Percentiles rank a stretch among this genome's conserved stretches.
Conservation (phyloP, 768 basidiomycete species). For the Naganishia vaughanmartiniae region DNA sequence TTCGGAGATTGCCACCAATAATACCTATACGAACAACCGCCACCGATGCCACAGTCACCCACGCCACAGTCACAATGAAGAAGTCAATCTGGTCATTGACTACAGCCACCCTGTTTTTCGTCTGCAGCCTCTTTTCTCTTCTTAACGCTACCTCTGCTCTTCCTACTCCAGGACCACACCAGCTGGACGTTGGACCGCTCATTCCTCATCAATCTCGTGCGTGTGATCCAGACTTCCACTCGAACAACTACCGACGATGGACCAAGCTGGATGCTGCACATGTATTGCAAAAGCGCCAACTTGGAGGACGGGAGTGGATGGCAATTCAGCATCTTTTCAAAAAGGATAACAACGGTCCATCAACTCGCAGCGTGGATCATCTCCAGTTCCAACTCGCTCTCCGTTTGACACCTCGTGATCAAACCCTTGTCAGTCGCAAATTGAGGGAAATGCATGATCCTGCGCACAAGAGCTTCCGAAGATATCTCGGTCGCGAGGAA, state of each 20-base stretch:
- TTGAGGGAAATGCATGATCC: background rate
- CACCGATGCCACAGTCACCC: no score
- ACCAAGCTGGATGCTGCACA: background rate
- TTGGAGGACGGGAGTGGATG: background rate
- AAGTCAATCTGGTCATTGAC: background rate
- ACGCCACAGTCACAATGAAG: background rate
- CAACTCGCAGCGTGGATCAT: background rate
- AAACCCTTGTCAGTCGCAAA: background rate
- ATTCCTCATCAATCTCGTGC: background rate
- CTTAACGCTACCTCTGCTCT: background rate
- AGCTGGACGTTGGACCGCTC: background rate
- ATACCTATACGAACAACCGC: no score
- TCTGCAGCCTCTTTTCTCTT: background rate
- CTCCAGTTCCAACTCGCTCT: background rate
- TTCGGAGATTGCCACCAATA: background rate
- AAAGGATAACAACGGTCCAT: background rate
- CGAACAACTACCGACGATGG: background rate
- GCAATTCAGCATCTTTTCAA: background rate
- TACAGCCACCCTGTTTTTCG: background rate
- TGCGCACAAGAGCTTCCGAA: background rate
- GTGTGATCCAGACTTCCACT: background rate
- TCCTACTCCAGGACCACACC: background rate
- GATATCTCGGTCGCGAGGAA: background rate
- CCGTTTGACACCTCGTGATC: constrained; percentile 4
- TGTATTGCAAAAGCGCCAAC: background rate